Evolutionary conservation across 2,329 filamentous ascomycete genomes (phyloP), one percentile per base, ranked within the genome.

Genomic region (Ceratocystis huliohia): DNA sequence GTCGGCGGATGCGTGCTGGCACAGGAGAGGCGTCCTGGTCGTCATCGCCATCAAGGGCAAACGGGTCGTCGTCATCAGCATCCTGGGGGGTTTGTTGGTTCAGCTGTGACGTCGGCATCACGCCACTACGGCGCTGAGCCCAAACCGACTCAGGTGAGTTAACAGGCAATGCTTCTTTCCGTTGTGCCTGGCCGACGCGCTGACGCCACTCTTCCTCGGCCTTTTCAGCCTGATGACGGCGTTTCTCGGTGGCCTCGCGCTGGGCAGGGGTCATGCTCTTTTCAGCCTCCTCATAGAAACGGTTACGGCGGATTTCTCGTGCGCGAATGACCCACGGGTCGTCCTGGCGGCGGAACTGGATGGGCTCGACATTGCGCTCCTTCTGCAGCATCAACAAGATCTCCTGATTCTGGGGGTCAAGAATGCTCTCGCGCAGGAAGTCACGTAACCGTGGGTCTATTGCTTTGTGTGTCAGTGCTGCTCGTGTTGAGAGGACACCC

Each of bases 371-470:
- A 62, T 64, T 66, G 45, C 62, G 68, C 13, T 69, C 59, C 13
- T 68, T 69, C 45, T 70, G 69, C 25, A 64, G 67, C 13, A 65
- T 68, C 6, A 61, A 45, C 3, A 70, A 62, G 20, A 67, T 67
- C 44, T 66, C 61, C 28, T 67, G 69, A 50, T 69, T 65, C 63
- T 68, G 61, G 10, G 67, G 66, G 57, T 66, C 65, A 30, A 68
- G 65, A 61, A 69, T 70, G 28, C 67, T 71, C 2, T 70, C 70
- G 30, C 65, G 66, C 37, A 71, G 67, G 15, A 73, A 67, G 6
- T 72, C 67, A 22, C 68, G 65, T 50, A 76, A 66, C 10, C 75
- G 74, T 5, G 72, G 70, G 64, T 77, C 75, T 44, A 64, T 67
- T 20, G 70, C 8, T 61, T 73, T 63, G 44, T 70, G 69, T n/a